Percentiles rank a stretch among this genome's conserved stretches.
Conservation (phyloP, 345 rosid species). For the Rhodamnia rubescens region DNA sequence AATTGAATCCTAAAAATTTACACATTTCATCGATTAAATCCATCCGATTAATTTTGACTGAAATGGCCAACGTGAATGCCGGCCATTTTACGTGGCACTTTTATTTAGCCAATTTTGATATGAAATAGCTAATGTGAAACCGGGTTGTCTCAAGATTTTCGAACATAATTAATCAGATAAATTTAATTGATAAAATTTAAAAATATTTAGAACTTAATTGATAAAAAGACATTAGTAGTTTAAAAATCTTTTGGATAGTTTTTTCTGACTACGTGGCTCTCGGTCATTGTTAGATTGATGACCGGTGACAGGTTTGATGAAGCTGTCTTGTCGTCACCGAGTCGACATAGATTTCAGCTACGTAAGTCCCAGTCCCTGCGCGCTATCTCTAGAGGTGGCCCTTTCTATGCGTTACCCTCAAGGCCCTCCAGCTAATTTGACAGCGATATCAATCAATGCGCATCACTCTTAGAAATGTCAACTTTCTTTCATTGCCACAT, state of each 20-base stretch:
- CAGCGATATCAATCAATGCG: not conserved
- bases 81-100: rapidly evolving
- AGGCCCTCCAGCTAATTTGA: not conserved
- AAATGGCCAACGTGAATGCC: too few species aligned
- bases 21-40: too few species aligned
- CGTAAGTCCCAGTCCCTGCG: not conserved
- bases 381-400: not conserved
- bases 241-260: too few species aligned
- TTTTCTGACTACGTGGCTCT: not conserved
- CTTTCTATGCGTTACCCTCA: not conserved
- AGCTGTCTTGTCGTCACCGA: not conserved
- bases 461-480: not conserved
- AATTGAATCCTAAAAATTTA: too few species aligned
- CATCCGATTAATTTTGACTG: too few species aligned
- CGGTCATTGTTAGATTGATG: not conserved
- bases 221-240: too few species aligned
- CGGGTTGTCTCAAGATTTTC: too few species aligned
- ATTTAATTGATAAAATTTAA: too few species aligned
- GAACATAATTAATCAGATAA: too few species aligned
- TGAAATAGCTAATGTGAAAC: too few species aligned
- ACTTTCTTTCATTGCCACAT: not conserved
- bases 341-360: not conserved
- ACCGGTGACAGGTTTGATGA: not conserved
- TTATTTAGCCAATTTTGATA: too few species aligned
- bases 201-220: too few species aligned